A percentile compares a stretch with the other conserved stretches of the same genome.
phyloP scores from a whole-genome alignment of 192 early-diverging fungal species.

The Linnemannia schmuckeri region DNA sequence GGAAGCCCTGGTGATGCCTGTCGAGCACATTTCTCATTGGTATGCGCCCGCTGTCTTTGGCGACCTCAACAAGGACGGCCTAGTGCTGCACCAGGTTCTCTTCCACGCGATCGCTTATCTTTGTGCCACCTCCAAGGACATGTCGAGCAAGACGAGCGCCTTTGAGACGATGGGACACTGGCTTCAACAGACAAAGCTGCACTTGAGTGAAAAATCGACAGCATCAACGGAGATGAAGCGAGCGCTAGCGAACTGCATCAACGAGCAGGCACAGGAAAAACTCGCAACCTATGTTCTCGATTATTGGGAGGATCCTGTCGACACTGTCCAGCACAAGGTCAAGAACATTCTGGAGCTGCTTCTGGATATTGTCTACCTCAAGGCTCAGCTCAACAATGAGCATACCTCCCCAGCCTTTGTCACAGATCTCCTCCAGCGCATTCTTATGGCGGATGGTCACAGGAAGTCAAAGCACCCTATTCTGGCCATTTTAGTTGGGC shows the following conservation, averaged over 20 bases:
- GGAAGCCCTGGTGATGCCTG: constrained; percentile 48
- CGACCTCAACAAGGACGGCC: constrained; percentile 19
- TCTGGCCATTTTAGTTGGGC: constrained; percentile 70
- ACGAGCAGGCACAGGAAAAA: constrained; percentile 60
- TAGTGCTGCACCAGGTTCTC: constrained; percentile 68
- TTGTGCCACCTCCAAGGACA: constrained; percentile 73
- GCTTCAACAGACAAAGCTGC: constrained; percentile 68
- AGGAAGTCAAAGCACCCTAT: constrained; percentile 89
- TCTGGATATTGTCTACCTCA: constrained; percentile 71
- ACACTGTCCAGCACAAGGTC: constrained; percentile 82
- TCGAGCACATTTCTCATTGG: constrained; percentile 28
- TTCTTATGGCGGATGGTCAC: constrained; percentile 84
- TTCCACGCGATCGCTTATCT: constrained; percentile 73
- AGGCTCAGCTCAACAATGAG: constrained; percentile 30
- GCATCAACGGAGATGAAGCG: constrained; percentile 38
- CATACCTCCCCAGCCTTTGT: constrained; percentile 58
- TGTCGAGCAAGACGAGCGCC: constrained; percentile 75
- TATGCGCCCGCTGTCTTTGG: constrained; percentile 47
- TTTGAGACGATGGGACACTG: constrained; percentile 84
- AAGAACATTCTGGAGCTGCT: constrained; percentile 78
- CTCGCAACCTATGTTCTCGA: constrained; percentile 82
- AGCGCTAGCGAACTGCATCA: constrained; percentile 33
- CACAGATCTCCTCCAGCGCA: constrained; percentile 69
- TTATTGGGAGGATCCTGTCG: constrained; percentile 91
- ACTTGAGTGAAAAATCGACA: constrained; percentile 27